A percentile compares a stretch with the other conserved stretches of the same genome.
Evolutionary conservation across 75 land plant genomes (phyloP).

Genomic region (Larix kaempferi): DNA sequence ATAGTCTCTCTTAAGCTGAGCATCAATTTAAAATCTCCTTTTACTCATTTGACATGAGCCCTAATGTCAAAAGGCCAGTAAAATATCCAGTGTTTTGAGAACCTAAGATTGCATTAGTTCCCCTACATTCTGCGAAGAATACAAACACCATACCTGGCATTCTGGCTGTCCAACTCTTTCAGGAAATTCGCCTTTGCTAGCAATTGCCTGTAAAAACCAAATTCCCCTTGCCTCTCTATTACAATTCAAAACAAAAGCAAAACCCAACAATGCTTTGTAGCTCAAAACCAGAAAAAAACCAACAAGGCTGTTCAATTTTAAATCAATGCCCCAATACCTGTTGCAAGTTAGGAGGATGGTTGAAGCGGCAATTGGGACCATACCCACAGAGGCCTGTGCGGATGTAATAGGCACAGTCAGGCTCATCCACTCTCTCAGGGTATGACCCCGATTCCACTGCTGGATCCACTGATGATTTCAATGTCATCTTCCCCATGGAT

Average conservation of each 20-base stretch:
- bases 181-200: constrained; percentile 50
- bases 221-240: not conserved
- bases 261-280: not conserved
- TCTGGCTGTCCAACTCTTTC: constrained; percentile 68
- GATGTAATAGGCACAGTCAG: constrained; percentile 74
- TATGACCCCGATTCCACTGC: constrained; percentile 25
- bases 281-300: constrained; percentile 3
- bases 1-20: not conserved
- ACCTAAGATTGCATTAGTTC: no score
- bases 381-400: constrained; percentile 66
- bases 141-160: constrained; percentile 43
- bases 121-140: not conserved
- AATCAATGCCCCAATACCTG: constrained; percentile 15
- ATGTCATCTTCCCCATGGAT: constrained; percentile 6
- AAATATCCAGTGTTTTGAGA: not conserved
- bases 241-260: not conserved
- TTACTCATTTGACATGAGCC: not conserved
- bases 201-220: constrained; percentile 4
- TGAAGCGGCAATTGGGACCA: constrained; percentile 62
- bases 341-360: constrained; percentile 49
- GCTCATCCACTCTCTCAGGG: constrained; percentile 69
- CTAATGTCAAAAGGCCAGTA: not conserved
- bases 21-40: not conserved
- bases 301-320: not conserved
- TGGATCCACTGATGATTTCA: constrained; percentile 9